These are phyloP conservation scores for Candida mesenterica DNA, from an alignment of 1,139 yeast genomes.

Conservation along the genomic window DNA sequence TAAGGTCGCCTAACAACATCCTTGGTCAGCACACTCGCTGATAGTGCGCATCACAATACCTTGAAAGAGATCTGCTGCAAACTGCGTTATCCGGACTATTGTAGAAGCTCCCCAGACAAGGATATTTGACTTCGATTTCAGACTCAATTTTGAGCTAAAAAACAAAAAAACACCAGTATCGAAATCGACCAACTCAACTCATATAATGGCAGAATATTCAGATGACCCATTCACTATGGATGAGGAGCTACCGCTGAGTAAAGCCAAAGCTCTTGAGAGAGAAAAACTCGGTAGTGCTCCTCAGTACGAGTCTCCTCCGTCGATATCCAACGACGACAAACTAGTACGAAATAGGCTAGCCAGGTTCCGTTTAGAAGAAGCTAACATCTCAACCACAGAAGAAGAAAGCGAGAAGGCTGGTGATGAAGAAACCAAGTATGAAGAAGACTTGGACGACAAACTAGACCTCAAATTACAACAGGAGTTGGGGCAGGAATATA, in stretches of 20 bases:
- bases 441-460: conserved; percentile 47
- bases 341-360: conserved; percentile 37
- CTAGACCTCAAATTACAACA: conserved; percentile 30
- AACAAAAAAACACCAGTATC: too few species aligned
- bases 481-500: conserved; percentile 21
- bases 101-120: too few species aligned
- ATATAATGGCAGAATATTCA: conserved; percentile 30
- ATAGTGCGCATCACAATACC: too few species aligned
- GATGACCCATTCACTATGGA: conserved; percentile 51
- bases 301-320: conserved; percentile 7
- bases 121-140: too few species aligned
- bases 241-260: conserved; percentile 30
- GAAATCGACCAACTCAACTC: too few species aligned
- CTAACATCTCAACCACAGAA: conserved; percentile 22
- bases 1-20: too few species aligned
- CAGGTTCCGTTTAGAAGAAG: conserved; percentile 26
- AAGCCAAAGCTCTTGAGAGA: background rate
- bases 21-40: too few species aligned
- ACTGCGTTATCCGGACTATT: too few species aligned
- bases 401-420: conserved; percentile 22
- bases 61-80: too few species aligned
- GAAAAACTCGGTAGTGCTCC: conserved; percentile 1
- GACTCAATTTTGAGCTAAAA: too few species aligned
- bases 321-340: conserved; percentile 20
- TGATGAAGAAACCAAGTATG: conserved; percentile 23